Evolutionary conservation across 768 basidiomycete species (phyloP).

Genomic region (Udeniomyces megalosporus): DNA sequence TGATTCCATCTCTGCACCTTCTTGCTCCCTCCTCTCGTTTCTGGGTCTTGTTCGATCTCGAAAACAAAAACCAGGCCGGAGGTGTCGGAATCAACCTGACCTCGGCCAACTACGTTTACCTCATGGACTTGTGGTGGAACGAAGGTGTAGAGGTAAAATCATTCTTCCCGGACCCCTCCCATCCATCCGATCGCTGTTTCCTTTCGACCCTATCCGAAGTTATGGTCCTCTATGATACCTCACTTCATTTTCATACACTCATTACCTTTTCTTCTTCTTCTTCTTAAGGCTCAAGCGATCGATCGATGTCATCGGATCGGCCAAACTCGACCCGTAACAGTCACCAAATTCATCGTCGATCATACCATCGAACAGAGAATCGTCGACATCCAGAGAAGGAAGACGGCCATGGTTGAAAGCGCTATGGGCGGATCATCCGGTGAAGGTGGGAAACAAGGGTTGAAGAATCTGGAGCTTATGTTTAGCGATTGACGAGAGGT

Average conservation of each 20-base stretch:
- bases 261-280: no score
- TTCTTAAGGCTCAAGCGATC: conserved; percentile 65
- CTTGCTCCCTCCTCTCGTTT: not conserved
- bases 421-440: conserved; percentile 56
- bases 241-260: no score
- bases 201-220: no score
- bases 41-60: no score
- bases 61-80: conserved; percentile 1
- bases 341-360: conserved; percentile 40
- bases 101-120: conserved; percentile 11
- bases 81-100: conserved; percentile 17
- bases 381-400: conserved; percentile 64
- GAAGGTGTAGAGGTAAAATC: no score
- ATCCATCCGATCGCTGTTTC: no score
- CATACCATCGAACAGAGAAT: conserved; percentile 53
- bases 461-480: conserved; percentile 27
- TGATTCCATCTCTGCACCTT: not conserved
- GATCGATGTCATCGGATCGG: conserved; percentile 70
- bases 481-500: conserved; percentile 10
- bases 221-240: no score
- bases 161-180: no score
- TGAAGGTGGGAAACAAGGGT: conserved; percentile 35
- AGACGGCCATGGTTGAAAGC: conserved; percentile 71
- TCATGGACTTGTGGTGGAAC: conserved; percentile 23
- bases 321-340: conserved; percentile 63